Evolutionary conservation across 441 rosid genomes (phyloP).

Genomic region (Eruca vesicaria): DNA sequence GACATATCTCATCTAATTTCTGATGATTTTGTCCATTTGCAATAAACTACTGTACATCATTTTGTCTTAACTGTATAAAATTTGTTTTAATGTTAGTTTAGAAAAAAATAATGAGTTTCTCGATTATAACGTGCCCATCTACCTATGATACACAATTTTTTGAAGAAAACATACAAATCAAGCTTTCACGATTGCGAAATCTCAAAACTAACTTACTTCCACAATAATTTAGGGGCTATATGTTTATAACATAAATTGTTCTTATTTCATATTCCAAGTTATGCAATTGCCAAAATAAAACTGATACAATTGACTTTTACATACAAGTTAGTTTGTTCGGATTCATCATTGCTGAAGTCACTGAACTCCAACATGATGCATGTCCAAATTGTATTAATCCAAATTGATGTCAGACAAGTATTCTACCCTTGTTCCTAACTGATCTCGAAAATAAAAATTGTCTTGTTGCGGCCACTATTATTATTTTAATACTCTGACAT

Average conservation of each 20-base stretch:
- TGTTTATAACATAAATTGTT: too few relatives aligned
- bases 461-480: not conserved
- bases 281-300: not conserved
- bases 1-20: too few relatives aligned
- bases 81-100: too few relatives aligned
- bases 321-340: slow-evolving; percentile 18
- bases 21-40: too few relatives aligned
- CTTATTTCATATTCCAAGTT: not conserved
- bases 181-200: not conserved
- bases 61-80: too few relatives aligned
- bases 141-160: not conserved
- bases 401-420: slow-evolving; percentile 16
- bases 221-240: too few relatives aligned
- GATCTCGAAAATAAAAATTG: slow-evolving; percentile 3
- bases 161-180: not conserved
- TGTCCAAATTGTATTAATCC: slow-evolving; percentile 25
- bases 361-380: slow-evolving; percentile 16
- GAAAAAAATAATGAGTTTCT: not conserved
- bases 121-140: not conserved
- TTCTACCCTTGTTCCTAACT: slow-evolving; percentile 13
- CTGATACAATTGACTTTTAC: not conserved
- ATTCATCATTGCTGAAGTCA: slow-evolving; percentile 22
- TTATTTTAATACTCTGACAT: slow-evolving; percentile 10
- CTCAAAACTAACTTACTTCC: not conserved
- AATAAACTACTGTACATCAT: too few relatives aligned